These are phyloP conservation scores for Fistulinella cinereoalba DNA, from an alignment of 1,284 basidiomycete species.

Conservation along the genomic window DNA sequence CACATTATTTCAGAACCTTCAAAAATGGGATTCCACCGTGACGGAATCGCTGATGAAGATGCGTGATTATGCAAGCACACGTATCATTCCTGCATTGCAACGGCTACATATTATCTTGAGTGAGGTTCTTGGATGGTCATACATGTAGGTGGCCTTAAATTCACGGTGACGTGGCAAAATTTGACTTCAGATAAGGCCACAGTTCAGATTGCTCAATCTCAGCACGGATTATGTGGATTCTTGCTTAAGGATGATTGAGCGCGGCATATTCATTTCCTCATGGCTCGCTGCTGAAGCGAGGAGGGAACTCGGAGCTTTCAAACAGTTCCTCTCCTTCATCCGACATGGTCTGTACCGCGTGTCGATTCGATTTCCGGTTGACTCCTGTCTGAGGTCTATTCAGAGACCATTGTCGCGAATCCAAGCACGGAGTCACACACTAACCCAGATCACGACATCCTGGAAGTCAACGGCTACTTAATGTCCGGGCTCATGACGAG, in stretches of 20 bases:
- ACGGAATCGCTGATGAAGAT: slow-evolving; percentile 66
- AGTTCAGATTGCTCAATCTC: slow-evolving; percentile 53
- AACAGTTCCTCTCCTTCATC: slow-evolving; percentile 76
- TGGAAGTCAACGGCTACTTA: slow-evolving; percentile 79
- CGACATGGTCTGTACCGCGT: slow-evolving; percentile 55
- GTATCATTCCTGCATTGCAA: slow-evolving; percentile 69
- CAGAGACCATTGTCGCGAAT: slow-evolving; percentile 42
- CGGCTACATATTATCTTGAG: slow-evolving; percentile 70
- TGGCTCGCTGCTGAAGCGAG: slow-evolving; percentile 68
- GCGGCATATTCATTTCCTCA: slow-evolving; percentile 57
- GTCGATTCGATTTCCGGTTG: slow-evolving; percentile 13
- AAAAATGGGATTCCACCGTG: slow-evolving; percentile 76
- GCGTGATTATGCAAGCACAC: slow-evolving; percentile 68
- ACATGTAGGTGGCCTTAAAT: slow-evolving; percentile 50
- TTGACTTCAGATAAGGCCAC: slow-evolving; percentile 39
- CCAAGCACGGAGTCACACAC: slow-evolving; percentile 44
- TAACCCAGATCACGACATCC: slow-evolving; percentile 64
- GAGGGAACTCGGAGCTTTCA: slow-evolving; percentile 65
- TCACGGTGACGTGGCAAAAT: slow-evolving; percentile 10
- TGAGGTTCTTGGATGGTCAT: slow-evolving; percentile 73
- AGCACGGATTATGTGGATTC: slow-evolving; percentile 45
- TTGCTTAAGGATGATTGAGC: slow-evolving; percentile 51
- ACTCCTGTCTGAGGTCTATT: slow-evolving; percentile 18
- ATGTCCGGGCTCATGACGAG: slow-evolving; percentile 66
- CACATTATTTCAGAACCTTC: slow-evolving; percentile 52